Conservation (phyloP, 2,329 filamentous ascomycete species). For the Trichoderma arundinaceum region DNA sequence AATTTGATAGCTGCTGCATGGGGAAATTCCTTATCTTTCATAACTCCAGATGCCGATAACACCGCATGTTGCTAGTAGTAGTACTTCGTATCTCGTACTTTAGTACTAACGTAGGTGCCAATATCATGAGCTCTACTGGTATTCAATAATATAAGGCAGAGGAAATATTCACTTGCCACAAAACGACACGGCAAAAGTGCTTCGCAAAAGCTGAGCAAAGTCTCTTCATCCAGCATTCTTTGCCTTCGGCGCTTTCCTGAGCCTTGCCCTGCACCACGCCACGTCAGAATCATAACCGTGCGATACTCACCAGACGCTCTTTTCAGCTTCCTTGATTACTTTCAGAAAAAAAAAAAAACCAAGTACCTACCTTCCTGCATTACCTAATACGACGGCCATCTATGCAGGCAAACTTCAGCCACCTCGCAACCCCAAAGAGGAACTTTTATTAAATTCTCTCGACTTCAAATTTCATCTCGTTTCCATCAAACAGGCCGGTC, state of each 20-base stretch:
- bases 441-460: neutral
- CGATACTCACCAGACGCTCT: conserved; percentile 6
- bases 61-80: no score
- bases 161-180: no score
- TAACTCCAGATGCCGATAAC: conserved; percentile 21
- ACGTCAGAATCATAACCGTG: conserved; percentile 20
- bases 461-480: neutral
- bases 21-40: conserved; percentile 13
- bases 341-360: no score
- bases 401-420: neutral
- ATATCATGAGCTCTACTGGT: neutral
- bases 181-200: neutral
- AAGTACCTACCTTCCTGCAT: no score
- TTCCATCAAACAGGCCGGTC: neutral
- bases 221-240: neutral
- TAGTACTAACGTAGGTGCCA: no score
- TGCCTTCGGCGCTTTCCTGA: conserved; percentile 11
- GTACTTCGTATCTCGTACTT: no score
- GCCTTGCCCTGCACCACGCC: conserved; percentile 5
- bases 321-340: neutral
- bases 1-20: no score
- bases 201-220: neutral
- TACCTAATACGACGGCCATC: neutral
- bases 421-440: no score
- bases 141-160: neutral